These are phyloP conservation scores for Eugenia klotzschiana DNA, from an alignment of 441 rosid species.

Conservation along the genomic window DNA sequence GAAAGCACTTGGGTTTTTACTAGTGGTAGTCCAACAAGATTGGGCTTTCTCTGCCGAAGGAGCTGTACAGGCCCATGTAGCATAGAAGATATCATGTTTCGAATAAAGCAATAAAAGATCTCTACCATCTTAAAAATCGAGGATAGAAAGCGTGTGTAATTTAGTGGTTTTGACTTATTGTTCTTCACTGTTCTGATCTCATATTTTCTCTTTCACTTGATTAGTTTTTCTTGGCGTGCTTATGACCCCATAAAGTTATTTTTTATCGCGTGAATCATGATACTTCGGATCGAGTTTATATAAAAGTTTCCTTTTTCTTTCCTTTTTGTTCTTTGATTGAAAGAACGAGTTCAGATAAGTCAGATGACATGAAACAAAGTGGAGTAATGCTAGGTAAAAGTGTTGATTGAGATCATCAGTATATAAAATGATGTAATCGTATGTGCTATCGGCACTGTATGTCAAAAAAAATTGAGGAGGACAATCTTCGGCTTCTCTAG, in stretches of 20 bases:
- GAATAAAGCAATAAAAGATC: background rate
- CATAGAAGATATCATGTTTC: background rate
- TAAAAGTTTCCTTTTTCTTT: background rate
- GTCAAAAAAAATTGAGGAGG: too few species aligned
- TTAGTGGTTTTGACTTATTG: background rate
- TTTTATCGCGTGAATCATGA: too few species aligned
- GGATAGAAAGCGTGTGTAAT: background rate
- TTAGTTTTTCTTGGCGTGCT: background rate
- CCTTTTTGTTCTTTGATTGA: background rate
- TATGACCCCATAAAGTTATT: too few species aligned
- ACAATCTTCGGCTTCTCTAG: too few species aligned
- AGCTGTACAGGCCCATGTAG: background rate
- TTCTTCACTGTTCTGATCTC: background rate
- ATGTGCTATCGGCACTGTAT: too few species aligned
- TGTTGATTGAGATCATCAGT: too few species aligned
- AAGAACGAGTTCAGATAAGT: background rate
- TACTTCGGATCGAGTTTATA: background rate
- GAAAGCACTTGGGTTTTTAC: too few species aligned
- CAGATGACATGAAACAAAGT: fast-evolving
- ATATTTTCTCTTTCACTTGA: background rate
- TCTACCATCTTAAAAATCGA: background rate
- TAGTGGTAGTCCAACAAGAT: background rate
- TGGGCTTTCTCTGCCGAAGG: background rate
- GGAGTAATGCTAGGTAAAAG: fast-evolving
- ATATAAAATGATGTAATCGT: too few species aligned